Base-by-base conservation (phyloP, 106 monocot species). In the Allium fistulosum region DNA sequence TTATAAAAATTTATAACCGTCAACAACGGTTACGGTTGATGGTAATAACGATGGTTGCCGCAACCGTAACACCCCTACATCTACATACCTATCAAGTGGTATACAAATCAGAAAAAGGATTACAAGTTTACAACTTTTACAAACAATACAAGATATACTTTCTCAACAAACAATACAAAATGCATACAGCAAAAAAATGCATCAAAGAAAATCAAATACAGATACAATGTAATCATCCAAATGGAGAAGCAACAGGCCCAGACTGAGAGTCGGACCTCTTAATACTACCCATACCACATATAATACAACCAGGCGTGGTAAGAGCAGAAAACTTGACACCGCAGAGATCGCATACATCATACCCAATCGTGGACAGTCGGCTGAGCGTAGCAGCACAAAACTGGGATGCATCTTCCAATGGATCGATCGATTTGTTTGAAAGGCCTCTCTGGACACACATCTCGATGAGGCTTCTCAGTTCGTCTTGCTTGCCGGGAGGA, bases 211-310 rank as follows among this genome's bases (percentile, higher is more conserved):
- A 37, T 37, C 4, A 1, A 37, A 37, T 5, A 37, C 37, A 37
- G 0, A 37, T 5, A 37, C 37, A 37, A 37, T 37, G 37, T 37
- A 11, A 14, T 93, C 75, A 90, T 10, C 92, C 89, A 51, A 97
- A 97, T 15, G 96, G 96, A 0, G 88, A 87, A 2, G 92, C 70
- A 37, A 84, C 86, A 49, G 88, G 84, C 37, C 83, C 92, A 2
- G 80, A 71, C 11, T 78, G 66, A 61, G 92, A 68, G 79, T 97
- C 92, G 8, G 96, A 97, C 65, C 96, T 88, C 68, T 89, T 92
- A 56, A 97, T 92, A 80, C 87, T 83, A 48, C 96, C 96, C 96
- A 97, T 97, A n/a, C 96, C 96, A 62, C 96, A 97, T 18, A 97
- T 76, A 10, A 97, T 84, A 55, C 96, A 97, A 16, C 92, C 96